phyloP scores from a whole-genome alignment of 768 basidiomycete species.

The Coprinopsis marcescibilis region DNA sequence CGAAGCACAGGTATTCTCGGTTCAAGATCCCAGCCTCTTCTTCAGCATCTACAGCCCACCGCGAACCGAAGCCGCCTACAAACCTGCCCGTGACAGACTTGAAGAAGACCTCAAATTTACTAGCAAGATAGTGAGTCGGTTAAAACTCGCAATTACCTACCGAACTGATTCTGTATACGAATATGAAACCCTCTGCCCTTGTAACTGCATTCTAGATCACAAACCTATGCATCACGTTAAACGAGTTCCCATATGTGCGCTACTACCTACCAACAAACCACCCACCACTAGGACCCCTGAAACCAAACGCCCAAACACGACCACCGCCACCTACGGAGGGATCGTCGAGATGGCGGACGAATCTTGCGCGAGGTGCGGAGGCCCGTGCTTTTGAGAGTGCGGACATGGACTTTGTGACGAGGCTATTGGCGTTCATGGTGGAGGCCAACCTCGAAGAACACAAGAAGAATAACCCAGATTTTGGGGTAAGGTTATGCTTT shows the following conservation, averaged over 20 bases:
- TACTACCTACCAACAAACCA: conserved; percentile 87
- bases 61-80: conserved; percentile 60
- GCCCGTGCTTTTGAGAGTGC: conserved; percentile 65
- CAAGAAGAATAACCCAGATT: conserved; percentile 80
- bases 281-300: conserved; percentile 78
- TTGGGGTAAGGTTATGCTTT: conserved; percentile 56
- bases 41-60: conserved; percentile 88
- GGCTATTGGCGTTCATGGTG: conserved; percentile 79
- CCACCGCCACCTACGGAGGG: conserved; percentile 61
- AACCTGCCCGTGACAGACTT: conserved; percentile 63
- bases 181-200: background rate
- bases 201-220: conserved; percentile 49
- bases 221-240: conserved; percentile 83
- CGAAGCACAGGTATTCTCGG: conserved; percentile 81
- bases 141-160: conserved; percentile 2
- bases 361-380: conserved; percentile 67
- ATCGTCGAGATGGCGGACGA: conserved; percentile 72
- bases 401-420: conserved; percentile 72
- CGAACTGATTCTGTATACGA: too few species aligned
- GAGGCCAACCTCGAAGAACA: conserved; percentile 83
- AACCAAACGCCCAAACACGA: conserved; percentile 57
- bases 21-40: conserved; percentile 74
- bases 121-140: conserved; percentile 55
- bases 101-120: conserved; percentile 82
- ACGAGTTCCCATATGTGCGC: conserved; percentile 89